Percentiles rank a stretch among this genome's conserved stretches.
These are phyloP conservation scores for Acacia melanoxylon DNA, from an alignment of 306 rosid species.

Conservation along the genomic window DNA sequence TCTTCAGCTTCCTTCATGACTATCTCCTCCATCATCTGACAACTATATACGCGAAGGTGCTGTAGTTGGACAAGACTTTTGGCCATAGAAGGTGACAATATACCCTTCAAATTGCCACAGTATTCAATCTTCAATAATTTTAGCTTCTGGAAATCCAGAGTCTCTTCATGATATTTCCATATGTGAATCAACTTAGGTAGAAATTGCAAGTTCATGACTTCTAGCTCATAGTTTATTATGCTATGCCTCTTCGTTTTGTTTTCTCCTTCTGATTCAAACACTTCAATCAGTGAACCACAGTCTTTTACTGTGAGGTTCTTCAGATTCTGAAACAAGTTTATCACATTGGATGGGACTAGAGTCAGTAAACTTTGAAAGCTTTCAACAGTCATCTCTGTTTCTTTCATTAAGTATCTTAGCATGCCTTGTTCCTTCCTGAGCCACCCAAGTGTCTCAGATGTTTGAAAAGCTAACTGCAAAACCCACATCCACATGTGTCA, in stretches of 20 bases:
- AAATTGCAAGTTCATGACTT: conserved; percentile 12
- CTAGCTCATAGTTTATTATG: conserved; percentile 15
- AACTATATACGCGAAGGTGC: conserved; percentile 3
- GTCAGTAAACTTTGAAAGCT: conserved; percentile 19
- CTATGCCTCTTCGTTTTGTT: background rate
- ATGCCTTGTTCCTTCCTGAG: conserved; percentile 7
- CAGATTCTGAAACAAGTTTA: conserved; percentile 18
- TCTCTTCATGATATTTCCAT: conserved; percentile 12
- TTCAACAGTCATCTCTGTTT: conserved; percentile 15
- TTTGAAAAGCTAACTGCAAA: conserved; percentile 28
- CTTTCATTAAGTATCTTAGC: conserved; percentile 14
- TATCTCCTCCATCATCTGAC: conserved; percentile 34
- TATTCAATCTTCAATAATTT: conserved; percentile 20
- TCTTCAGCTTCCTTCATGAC: background rate
- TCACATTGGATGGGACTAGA: conserved; percentile 26
- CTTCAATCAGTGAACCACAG: conserved; percentile 18
- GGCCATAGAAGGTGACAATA: conserved; percentile 21
- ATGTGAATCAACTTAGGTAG: conserved; percentile 26
- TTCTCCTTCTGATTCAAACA: conserved; percentile 28
- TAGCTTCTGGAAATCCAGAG: conserved; percentile 19
- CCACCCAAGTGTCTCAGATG: conserved; percentile 25
- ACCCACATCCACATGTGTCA: background rate
- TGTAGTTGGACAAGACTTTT: background rate
- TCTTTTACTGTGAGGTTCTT: conserved; percentile 28
- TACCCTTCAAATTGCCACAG: conserved; percentile 14